phyloP scores from a whole-genome alignment of 2,329 filamentous ascomycete genomes.

The Nothophaeocryptopus gaeumannii region DNA sequence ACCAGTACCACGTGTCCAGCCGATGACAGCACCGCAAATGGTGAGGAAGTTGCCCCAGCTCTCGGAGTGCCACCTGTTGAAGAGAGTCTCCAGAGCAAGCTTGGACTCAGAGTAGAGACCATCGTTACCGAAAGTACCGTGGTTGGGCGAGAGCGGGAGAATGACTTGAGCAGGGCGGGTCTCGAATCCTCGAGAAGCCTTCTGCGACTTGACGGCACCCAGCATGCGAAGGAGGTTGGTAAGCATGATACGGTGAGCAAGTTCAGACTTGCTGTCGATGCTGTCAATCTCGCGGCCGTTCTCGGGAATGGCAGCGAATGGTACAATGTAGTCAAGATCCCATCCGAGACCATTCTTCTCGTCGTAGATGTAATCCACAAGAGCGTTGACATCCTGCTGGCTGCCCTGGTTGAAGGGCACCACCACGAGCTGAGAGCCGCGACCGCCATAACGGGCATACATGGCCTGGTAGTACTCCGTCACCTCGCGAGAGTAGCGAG shows the following conservation, averaged over 20 bases:
- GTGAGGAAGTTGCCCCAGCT: conserved; percentile 97
- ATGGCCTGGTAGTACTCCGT: conserved; percentile 99
- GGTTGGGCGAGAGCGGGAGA: conserved; percentile 92
- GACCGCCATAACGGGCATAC: conserved; percentile 90
- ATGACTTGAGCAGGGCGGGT: conserved; percentile 96
- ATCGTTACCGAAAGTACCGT: conserved; percentile 96
- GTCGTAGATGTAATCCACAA: conserved; percentile 96
- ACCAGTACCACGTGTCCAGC: conserved; percentile 97
- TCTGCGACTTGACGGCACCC: conserved; percentile 86
- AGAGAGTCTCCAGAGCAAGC: conserved; percentile 91
- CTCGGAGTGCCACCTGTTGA: conserved; percentile 98
- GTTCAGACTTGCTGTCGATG: conserved; percentile 95
- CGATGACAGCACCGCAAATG: conserved; percentile 96
- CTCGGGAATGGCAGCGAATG: conserved; percentile 96
- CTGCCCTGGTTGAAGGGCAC: conserved; percentile 99
- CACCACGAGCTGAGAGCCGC: conserved; percentile 93
- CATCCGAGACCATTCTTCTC: conserved; percentile 93
- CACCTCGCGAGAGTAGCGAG: conserved; percentile 91
- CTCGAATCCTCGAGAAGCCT: conserved; percentile 81
- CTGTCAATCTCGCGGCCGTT: conserved; percentile 95
- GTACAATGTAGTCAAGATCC: conserved; percentile 94
- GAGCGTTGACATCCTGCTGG: conserved; percentile 93
- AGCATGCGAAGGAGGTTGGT: conserved; percentile 93
- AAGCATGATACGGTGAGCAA: conserved; percentile 98
- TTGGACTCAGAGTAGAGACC: conserved; percentile 98